Conservation (phyloP, 495 filamentous ascomycete genomes). For the Hypoxylon subgilvum region DNA sequence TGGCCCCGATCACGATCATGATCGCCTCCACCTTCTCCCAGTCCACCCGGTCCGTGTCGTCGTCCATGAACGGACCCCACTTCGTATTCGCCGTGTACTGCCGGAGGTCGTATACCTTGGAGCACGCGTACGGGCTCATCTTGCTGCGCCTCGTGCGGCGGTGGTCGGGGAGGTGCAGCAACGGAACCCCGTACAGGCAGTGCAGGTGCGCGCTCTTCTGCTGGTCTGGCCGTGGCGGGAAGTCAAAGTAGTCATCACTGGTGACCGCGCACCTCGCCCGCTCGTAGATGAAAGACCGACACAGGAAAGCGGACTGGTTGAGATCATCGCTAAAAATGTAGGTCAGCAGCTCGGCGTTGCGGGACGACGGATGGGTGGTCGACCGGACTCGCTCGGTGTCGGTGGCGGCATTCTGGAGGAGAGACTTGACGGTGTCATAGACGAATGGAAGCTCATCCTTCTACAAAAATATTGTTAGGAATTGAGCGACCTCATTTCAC, state of each 20-base stretch:
- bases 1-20: conserved; percentile 63
- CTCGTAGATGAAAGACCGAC: conserved; percentile 60
- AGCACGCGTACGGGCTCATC: conserved; percentile 61
- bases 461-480: conserved; percentile 24
- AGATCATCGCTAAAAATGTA: conserved; percentile 45
- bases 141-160: conserved; percentile 37
- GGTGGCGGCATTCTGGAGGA: conserved; percentile 46
- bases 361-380: conserved; percentile 43
- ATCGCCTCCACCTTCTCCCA: conserved; percentile 75
- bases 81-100: conserved; percentile 59
- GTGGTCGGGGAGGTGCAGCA: conserved; percentile 35
- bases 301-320: conserved; percentile 54
- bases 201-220: conserved; percentile 69
- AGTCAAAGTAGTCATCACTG: not conserved
- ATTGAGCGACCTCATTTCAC: not conserved
- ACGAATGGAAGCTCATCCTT: conserved; percentile 48
- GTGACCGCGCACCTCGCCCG: conserved; percentile 44
- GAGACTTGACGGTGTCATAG: conserved; percentile 40
- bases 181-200: conserved; percentile 62
- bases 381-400: conserved; percentile 27
- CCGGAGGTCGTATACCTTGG: conserved; percentile 69
- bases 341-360: conserved; percentile 57
- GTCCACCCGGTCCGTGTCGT: conserved; percentile 60
- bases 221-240: conserved; percentile 34
- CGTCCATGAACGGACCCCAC: conserved; percentile 68